Evolutionary conservation across 129 eudicot species (phyloP).

Genomic region (Solidago caesia): DNA sequence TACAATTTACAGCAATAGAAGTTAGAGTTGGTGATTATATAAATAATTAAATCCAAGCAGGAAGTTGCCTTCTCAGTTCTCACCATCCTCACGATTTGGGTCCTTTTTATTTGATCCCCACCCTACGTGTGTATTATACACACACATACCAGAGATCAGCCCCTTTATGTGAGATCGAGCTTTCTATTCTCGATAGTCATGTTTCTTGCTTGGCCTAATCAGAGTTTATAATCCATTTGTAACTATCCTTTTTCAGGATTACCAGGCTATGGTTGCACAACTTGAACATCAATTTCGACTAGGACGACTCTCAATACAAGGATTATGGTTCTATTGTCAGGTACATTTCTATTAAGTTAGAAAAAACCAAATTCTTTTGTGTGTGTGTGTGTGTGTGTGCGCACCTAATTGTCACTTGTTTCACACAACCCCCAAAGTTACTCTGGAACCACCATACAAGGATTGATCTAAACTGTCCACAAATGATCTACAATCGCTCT

Average conservation of each 20-base stretch:
- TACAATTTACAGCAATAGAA: no score
- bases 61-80: no score
- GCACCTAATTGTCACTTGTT: no score
- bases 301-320: slow-evolving; percentile 90
- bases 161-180: no score
- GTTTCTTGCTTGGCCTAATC: not conserved
- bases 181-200: no score
- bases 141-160: no score
- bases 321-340: slow-evolving; percentile 99
- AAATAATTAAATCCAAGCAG: no score
- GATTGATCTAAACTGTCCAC: slow-evolving; percentile 10
- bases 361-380: not conserved
- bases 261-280: slow-evolving; percentile 99
- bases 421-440: no score
- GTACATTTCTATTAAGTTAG: slow-evolving; percentile 28
- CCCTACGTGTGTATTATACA: no score
- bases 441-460: not conserved
- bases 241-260: slow-evolving; percentile 53
- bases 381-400: slow-evolving; percentile 3
- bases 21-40: no score
- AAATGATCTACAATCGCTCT: not conserved
- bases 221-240: not conserved
- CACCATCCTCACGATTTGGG: no score
- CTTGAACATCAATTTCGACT: slow-evolving; percentile 96
- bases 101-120: no score